phyloP scores from a whole-genome alignment of 1,284 basidiomycete genomes.

The Apiotrichum mycotoxinovorans region DNA sequence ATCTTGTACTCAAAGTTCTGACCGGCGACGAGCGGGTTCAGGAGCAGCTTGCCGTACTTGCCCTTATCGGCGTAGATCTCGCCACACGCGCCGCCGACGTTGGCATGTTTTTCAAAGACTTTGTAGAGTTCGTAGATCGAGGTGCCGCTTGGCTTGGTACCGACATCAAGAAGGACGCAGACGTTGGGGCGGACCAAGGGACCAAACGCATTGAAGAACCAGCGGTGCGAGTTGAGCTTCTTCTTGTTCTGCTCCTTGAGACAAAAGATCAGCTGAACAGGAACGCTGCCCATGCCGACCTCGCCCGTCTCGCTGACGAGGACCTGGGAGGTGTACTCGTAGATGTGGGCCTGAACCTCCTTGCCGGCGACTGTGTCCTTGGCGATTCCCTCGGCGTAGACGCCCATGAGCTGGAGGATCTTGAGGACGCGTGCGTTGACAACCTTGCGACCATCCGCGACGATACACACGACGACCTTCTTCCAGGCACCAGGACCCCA shows the following conservation, averaged over 20 bases:
- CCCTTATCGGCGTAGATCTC: slow-evolving; percentile 81
- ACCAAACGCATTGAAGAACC: slow-evolving; percentile 87
- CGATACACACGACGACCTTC: slow-evolving; percentile 87
- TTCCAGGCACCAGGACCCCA: slow-evolving; percentile 95
- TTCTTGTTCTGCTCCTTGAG: slow-evolving; percentile 92
- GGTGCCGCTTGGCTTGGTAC: slow-evolving; percentile 87
- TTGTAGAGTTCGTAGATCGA: slow-evolving; percentile 74
- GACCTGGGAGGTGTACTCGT: slow-evolving; percentile 80
- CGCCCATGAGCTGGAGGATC: slow-evolving; percentile 69
- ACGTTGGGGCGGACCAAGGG: slow-evolving; percentile 52
- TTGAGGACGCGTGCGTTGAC: slow-evolving; percentile 64
- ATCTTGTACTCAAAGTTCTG: slow-evolving; percentile 82
- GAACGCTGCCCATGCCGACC: slow-evolving; percentile 73
- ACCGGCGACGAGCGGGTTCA: slow-evolving; percentile 84
- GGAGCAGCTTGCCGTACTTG: slow-evolving; percentile 69
- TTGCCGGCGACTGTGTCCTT: slow-evolving; percentile 89
- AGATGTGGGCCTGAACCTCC: slow-evolving; percentile 90
- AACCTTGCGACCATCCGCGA: slow-evolving; percentile 86
- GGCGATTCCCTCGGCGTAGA: slow-evolving; percentile 92
- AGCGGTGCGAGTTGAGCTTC: slow-evolving; percentile 86
- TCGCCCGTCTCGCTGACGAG: slow-evolving; percentile 71
- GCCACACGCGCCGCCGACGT: slow-evolving; percentile 92
- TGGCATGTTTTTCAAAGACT: slow-evolving; percentile 84
- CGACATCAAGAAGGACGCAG: slow-evolving; percentile 82
- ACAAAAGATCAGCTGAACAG: slow-evolving; percentile 89